These are phyloP conservation scores for Fragosphaeria purpurea DNA, from an alignment of 2,329 filamentous ascomycete species.

Conservation along the genomic window DNA sequence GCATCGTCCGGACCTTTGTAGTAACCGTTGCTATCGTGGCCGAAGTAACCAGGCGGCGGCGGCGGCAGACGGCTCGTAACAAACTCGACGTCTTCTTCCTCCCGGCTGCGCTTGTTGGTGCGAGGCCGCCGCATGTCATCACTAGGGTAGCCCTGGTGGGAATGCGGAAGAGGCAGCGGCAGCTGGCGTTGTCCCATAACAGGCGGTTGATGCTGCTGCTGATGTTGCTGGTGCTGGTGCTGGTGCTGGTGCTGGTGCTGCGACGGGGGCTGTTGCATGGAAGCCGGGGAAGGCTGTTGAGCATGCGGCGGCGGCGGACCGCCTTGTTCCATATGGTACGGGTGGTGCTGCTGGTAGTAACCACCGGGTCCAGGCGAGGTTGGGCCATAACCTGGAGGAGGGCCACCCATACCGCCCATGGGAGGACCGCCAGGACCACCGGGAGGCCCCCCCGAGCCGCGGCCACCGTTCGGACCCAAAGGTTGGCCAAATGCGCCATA, in stretches of 20 bases:
- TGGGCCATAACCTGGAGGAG: slow-evolving; percentile 13
- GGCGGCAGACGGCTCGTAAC: slow-evolving; percentile 7
- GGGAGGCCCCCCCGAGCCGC: slow-evolving; percentile 9
- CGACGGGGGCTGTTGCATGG: neutral
- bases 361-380: slow-evolving; percentile 9
- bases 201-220: slow-evolving; percentile 11
- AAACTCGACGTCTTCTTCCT: slow-evolving; percentile 11
- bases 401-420: slow-evolving; percentile 6
- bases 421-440: slow-evolving; percentile 10
- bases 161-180: slow-evolving; percentile 21
- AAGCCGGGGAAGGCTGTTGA: neutral
- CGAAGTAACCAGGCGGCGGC: slow-evolving; percentile 7
- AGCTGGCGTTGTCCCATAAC: slow-evolving; percentile 25
- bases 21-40: slow-evolving; percentile 4
- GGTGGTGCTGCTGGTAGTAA: slow-evolving; percentile 9
- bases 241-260: slow-evolving; percentile 11
- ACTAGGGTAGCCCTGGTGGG: slow-evolving; percentile 4
- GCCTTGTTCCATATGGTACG: slow-evolving; percentile 3
- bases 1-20: slow-evolving; percentile 8
- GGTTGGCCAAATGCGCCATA: slow-evolving; percentile 51
- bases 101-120: slow-evolving; percentile 8
- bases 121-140: slow-evolving; percentile 7
- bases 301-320: slow-evolving; percentile 1
- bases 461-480: slow-evolving; percentile 20
- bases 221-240: slow-evolving; percentile 11